Conservation (phyloP, 2,329 filamentous ascomycete species). For the Sporothrix variecibatus region DNA sequence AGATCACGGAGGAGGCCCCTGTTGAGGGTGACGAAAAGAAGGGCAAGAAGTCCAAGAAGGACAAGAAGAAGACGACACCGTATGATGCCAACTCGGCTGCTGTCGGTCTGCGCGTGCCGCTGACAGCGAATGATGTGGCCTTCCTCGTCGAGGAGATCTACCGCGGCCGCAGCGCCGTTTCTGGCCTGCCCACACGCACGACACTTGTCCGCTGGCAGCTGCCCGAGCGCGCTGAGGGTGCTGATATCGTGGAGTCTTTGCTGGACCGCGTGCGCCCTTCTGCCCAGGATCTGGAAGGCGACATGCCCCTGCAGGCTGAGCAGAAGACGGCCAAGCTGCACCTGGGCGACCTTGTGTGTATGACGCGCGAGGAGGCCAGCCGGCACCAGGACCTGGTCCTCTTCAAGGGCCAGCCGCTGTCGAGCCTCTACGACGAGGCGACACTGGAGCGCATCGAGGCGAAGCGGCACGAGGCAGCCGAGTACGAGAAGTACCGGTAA, state of each 20-base stretch:
- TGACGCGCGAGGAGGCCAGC: slow-evolving; percentile 88
- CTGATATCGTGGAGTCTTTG: slow-evolving; percentile 38
- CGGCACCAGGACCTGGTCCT: slow-evolving; percentile 80
- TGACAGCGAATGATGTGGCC: slow-evolving; percentile 78
- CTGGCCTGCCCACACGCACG: slow-evolving; percentile 76
- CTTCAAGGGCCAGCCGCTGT: slow-evolving; percentile 63
- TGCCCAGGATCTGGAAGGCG: slow-evolving; percentile 19
- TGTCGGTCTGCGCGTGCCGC: slow-evolving; percentile 74
- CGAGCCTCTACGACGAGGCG: slow-evolving; percentile 72
- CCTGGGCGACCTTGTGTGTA: slow-evolving; percentile 75
- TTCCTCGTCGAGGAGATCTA: slow-evolving; percentile 91
- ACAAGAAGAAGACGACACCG: neutral
- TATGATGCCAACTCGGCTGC: slow-evolving; percentile 45
- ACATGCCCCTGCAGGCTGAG: slow-evolving; percentile 45
- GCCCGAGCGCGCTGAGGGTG: slow-evolving; percentile 38
- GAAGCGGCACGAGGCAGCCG: slow-evolving; percentile 66
- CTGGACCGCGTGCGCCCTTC: slow-evolving; percentile 51
- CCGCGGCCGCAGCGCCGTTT: slow-evolving; percentile 78
- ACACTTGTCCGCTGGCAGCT: slow-evolving; percentile 75
- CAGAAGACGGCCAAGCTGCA: slow-evolving; percentile 75
- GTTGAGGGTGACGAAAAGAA: neutral
- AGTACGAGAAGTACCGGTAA: slow-evolving; percentile 48
- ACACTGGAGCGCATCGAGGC: slow-evolving; percentile 68
- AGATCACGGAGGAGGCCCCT: neutral
- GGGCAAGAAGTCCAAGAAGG: slow-evolving; percentile 19